Conservation (phyloP, 108 stramenopile species). For the Cyclotella atomus region DNA sequence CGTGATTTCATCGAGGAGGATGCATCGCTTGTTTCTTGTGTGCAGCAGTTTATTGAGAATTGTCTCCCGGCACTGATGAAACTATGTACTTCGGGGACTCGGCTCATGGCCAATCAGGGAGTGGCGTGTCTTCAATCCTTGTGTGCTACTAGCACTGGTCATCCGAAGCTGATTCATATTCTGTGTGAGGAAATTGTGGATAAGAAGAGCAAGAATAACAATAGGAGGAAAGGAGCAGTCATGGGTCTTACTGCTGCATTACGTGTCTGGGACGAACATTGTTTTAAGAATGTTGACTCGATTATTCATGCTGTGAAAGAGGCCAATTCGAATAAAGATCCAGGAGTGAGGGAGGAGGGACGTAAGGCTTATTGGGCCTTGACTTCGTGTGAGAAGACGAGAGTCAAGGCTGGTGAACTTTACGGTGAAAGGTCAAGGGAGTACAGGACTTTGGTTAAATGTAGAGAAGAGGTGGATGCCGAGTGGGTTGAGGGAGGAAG, state of each 20-base stretch:
- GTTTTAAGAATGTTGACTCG: constrained; percentile 28
- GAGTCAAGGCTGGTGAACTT: constrained; percentile 12
- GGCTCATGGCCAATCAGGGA: constrained; percentile 55
- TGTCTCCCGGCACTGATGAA: constrained; percentile 41
- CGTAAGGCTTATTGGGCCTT: constrained; percentile 58
- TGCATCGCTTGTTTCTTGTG: constrained; percentile 9
- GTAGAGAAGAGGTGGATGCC: constrained; percentile 34
- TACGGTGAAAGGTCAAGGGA: constrained; percentile 31
- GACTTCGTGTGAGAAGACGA: constrained; percentile 35
- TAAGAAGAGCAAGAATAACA: constrained; percentile 47
- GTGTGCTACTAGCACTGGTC: constrained; percentile 33
- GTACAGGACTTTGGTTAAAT: constrained; percentile 38
- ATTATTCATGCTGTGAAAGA: constrained; percentile 42
- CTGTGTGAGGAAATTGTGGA: constrained; percentile 44
- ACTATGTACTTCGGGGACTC: constrained; percentile 39
- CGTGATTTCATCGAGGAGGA: constrained; percentile 29
- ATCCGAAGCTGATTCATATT: constrained; percentile 21
- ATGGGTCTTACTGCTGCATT: constrained; percentile 40
- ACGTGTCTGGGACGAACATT: constrained; percentile 36
- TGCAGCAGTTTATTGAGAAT: constrained; percentile 42
- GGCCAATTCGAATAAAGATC: constrained; percentile 41
- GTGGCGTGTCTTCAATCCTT: constrained; percentile 36
- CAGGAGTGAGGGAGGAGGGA: constrained; percentile 58
- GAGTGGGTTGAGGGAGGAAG: constrained; percentile 53
- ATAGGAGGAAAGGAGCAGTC: constrained; percentile 38